phyloP scores from a whole-genome alignment of 2,329 filamentous ascomycete genomes.

The Rasamsonia emersonii region DNA sequence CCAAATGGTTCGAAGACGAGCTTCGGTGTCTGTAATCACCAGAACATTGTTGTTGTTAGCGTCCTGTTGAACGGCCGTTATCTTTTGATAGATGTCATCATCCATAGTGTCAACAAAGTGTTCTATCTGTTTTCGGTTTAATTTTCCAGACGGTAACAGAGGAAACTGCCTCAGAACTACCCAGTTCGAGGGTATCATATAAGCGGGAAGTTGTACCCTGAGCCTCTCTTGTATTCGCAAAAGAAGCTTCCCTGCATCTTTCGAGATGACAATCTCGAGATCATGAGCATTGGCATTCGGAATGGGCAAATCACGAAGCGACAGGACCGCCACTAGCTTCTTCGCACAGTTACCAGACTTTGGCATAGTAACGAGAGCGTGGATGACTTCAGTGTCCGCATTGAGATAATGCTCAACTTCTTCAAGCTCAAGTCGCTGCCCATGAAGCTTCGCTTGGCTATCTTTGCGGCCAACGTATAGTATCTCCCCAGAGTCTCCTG shows the following conservation, averaged over 20 bases:
- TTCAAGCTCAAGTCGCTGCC: constrained; percentile 51
- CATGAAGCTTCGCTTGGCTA: constrained; percentile 52
- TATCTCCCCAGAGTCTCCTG: constrained; percentile 21
- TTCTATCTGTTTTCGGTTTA: not conserved
- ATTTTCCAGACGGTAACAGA: constrained; percentile 2
- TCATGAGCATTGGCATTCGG: not conserved
- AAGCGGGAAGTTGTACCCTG: not conserved
- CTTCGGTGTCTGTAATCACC: constrained; percentile 7
- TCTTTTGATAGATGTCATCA: constrained; percentile 6
- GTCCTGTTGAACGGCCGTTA: constrained; percentile 2
- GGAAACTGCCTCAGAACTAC: constrained; percentile 1
- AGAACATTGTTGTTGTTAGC: constrained; percentile 2
- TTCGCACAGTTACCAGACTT: not conserved
- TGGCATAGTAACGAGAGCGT: constrained; percentile 2
- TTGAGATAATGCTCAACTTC: constrained; percentile 31
- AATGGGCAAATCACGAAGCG: not conserved
- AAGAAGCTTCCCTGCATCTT: not conserved
- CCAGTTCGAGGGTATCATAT: constrained; percentile 3
- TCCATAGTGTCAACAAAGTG: constrained; percentile 6
- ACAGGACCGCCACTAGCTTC: constrained; percentile 2
- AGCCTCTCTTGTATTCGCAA: not conserved
- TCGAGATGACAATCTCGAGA: not conserved
- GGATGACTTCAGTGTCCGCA: not conserved
- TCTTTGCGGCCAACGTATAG: constrained; percentile 47
- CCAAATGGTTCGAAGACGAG: constrained; percentile 7